Base-by-base conservation (phyloP, 2,329 filamentous ascomycete genomes). In the Ophiocordyceps polyrhachis-furcata region DNA sequence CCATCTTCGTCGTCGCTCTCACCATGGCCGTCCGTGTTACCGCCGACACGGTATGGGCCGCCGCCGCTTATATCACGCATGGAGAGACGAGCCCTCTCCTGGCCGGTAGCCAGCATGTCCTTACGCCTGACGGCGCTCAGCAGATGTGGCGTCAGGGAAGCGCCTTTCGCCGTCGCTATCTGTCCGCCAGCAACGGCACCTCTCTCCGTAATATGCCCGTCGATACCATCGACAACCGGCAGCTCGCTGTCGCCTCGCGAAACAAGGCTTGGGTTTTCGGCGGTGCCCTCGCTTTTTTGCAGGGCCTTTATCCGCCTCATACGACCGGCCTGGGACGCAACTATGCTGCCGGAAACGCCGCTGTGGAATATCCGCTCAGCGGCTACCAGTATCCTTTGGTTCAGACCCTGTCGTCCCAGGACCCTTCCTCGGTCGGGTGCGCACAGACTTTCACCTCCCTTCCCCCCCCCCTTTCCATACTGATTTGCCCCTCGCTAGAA, bases 341-440 rank as follows among this genome's bases (percentile, higher is more conserved):
- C 40, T 52, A 55, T 31, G 45, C 45, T 5, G 37, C 46, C 2
- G 45, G 48, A 6, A 50, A 76, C 12, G 74, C 70, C 5, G 59
- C 64, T 2, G 64, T 82, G 6, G 64, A 76, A 23, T 74, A 75
- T 38, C 87, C 87, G 0, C 61, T 93, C 53, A 64, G 73, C 45
- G 86, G 86, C 11, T 93, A 88, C 56, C 87, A 93, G 57, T 76
- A 93, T 51, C 81, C 89, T 17, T 74, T 74, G 1, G 64, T 93
- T 35, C 64, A 70, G 41, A 70, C 73, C 0, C 58, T 78, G 8
- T 63, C 68, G 1, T 58, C 49, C 1, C 51, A 59, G 6, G 70
- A 75, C 46, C 62, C 58, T 12, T 59, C 62, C 17, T 69, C 64
- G 13, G 58, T 68, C 35, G 65, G 59, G 72, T 73, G 57, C 51